phyloP scores from a whole-genome alignment of 495 filamentous ascomycete species.

The Tricharina praecox region DNA sequence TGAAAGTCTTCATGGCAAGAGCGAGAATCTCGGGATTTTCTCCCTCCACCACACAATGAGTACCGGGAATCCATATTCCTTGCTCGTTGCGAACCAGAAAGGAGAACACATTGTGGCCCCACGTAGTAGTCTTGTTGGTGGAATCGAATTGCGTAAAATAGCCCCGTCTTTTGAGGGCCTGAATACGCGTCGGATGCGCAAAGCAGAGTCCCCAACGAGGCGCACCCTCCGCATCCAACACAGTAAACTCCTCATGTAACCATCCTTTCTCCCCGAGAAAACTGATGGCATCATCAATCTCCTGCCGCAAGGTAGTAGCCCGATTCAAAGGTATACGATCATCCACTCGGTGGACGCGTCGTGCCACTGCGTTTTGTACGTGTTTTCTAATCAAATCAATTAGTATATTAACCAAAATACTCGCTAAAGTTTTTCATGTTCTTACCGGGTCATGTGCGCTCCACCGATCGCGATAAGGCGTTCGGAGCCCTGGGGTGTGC shows the following conservation, averaged over 20 bases:
- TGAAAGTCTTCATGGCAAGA: not conserved
- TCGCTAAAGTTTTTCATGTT: too few relatives aligned
- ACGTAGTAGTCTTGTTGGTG: slow-evolving; percentile 1
- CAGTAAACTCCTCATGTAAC: not conserved
- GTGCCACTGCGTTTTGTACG: too few relatives aligned
- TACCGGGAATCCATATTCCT: slow-evolving; percentile 1
- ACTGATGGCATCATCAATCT: not conserved
- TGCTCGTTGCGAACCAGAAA: not conserved
- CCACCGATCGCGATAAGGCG: not conserved
- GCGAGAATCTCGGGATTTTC: slow-evolving; percentile 7
- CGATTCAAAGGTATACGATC: too few relatives aligned
- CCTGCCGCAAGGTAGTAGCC: not conserved
- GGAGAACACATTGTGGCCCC: slow-evolving; percentile 1
- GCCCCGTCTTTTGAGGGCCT: not conserved
- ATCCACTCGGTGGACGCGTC: too few relatives aligned
- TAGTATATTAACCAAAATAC: too few relatives aligned
- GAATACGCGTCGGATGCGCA: not conserved
- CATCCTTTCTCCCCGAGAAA: not conserved
- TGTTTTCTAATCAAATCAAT: too few relatives aligned
- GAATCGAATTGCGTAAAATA: slow-evolving; percentile 7
- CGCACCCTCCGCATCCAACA: not conserved
- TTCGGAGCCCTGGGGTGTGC: not conserved
- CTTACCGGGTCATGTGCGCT: too few relatives aligned
- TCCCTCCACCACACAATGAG: slow-evolving; percentile 2
- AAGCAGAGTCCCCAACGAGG: not conserved